phyloP scores from a whole-genome alignment of 1,284 basidiomycete genomes.

The Bondarzewia mesenterica region DNA sequence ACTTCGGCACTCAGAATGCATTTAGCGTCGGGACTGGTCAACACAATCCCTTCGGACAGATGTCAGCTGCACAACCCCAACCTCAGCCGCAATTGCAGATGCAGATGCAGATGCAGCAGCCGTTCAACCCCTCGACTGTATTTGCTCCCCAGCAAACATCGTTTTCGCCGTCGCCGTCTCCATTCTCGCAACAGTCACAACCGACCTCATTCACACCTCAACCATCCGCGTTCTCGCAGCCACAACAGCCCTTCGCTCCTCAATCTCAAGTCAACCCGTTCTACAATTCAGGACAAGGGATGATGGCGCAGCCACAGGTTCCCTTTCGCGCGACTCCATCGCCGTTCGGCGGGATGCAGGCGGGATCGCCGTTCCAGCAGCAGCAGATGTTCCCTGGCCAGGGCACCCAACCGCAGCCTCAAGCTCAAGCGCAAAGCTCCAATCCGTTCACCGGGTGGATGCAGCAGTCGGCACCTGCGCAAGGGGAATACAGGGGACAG shows the following conservation, averaged over 20 bases:
- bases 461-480: constrained; percentile 6
- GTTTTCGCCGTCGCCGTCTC: constrained; percentile 3
- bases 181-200: constrained; percentile 9
- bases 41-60: constrained; percentile 13
- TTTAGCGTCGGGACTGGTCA: background rate
- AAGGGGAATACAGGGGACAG: constrained; percentile 4
- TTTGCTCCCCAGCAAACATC: background rate
- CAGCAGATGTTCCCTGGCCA: constrained; percentile 9
- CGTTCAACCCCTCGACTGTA: background rate
- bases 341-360: constrained; percentile 4
- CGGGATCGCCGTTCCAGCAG: constrained; percentile 15
- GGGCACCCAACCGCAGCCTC: constrained; percentile 8
- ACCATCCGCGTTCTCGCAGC: constrained; percentile 2
- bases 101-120: constrained; percentile 3
- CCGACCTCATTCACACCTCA: constrained; percentile 13
- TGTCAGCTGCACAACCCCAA: constrained; percentile 12
- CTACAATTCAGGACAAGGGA: constrained; percentile 6
- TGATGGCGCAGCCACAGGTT: constrained; percentile 14
- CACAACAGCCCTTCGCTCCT: constrained; percentile 11
- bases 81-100: constrained; percentile 6
- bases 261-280: constrained; percentile 13
- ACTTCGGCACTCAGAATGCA: constrained; percentile 8
- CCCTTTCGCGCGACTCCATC: constrained; percentile 12
- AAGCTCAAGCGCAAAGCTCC: constrained; percentile 6
- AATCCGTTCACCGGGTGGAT: constrained; percentile 25